A percentile compares a stretch with the other conserved stretches of the same genome.
Conservation (phyloP, 1,139 yeast species). For the Pichia cactophila region DNA sequence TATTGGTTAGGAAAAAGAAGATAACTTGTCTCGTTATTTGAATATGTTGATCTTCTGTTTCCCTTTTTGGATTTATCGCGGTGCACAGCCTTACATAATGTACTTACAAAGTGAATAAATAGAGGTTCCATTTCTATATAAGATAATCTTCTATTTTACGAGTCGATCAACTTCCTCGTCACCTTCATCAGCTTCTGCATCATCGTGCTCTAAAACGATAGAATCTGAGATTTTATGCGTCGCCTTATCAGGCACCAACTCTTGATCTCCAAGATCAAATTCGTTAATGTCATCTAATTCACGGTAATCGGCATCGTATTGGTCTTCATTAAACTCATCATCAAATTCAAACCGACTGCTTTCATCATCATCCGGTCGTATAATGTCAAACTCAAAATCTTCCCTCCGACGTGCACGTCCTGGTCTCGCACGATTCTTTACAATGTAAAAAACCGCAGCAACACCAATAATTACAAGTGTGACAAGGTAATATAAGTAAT, state of each 20-base stretch:
- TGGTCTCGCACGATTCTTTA: constrained; percentile 39
- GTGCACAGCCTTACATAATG: too few relatives aligned
- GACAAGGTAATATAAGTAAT: constrained; percentile 41
- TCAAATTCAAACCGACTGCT: constrained; percentile 19
- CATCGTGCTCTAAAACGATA: not conserved
- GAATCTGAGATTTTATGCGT: constrained; percentile 7
- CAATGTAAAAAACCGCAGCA: constrained; percentile 41
- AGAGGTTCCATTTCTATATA: too few relatives aligned
- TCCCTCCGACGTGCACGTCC: constrained; percentile 56
- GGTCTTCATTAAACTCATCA: constrained; percentile 14
- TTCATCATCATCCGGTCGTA: constrained; percentile 55
- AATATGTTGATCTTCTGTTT: not conserved
- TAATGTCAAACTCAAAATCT: constrained; percentile 72
- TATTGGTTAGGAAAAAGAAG: too few relatives aligned
- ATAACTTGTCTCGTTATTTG: not conserved
- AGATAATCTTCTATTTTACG: not conserved
- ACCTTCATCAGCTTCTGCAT: not conserved
- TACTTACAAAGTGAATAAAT: too few relatives aligned
- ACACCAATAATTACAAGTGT: constrained; percentile 56
- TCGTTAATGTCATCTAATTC: constrained; percentile 7
- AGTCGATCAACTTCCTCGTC: not conserved
- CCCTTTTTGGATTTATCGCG: not conserved
- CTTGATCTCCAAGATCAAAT: constrained; percentile 10
- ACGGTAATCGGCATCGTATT: constrained; percentile 4
- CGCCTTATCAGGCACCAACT: constrained; percentile 2